Conservation (phyloP, 2,329 filamentous ascomycete species). For the Colletotrichum zoysiae region DNA sequence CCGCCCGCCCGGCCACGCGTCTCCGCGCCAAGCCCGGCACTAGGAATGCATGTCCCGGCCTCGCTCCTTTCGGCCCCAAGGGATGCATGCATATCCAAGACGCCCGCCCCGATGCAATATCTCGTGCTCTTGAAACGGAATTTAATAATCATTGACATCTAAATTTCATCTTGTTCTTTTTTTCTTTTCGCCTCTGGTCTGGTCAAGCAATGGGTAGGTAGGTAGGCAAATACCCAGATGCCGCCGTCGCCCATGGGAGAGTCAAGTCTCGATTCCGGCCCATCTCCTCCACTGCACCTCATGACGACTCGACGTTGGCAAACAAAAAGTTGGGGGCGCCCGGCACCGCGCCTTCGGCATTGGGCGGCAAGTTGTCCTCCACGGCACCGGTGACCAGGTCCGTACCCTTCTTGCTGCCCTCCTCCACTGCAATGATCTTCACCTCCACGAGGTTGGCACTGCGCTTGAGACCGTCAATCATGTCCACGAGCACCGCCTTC, state of each 20-base stretch:
- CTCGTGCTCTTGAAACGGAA: conserved; percentile 8
- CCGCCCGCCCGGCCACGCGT: not conserved
- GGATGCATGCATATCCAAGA: not conserved
- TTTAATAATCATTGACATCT: conserved; percentile 23
- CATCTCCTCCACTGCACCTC: not conserved
- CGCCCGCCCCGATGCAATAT: not conserved
- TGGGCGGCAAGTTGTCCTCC: conserved; percentile 69
- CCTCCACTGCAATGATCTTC: conserved; percentile 78
- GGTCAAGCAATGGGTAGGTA: not conserved
- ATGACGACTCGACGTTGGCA: conserved; percentile 75
- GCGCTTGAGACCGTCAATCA: conserved; percentile 83
- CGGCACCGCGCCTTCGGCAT: conserved; percentile 82
- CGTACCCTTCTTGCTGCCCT: conserved; percentile 74
- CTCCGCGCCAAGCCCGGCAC: conserved; percentile 15
- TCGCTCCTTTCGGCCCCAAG: not conserved
- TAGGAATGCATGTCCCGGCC: conserved; percentile 7
- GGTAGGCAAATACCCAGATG: not conserved
- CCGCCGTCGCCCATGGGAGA: not conserved
- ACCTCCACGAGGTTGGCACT: conserved; percentile 77
- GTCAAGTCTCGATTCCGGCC: not conserved
- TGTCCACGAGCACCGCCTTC: conserved; percentile 78
- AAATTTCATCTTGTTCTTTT: conserved; percentile 21
- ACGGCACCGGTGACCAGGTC: conserved; percentile 66
- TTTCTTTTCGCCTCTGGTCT: not conserved
- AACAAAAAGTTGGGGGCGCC: conserved; percentile 87